These are phyloP conservation scores for Meyerozyma carpophila DNA, from an alignment of 1,139 yeast species.

Conservation along the genomic window DNA sequence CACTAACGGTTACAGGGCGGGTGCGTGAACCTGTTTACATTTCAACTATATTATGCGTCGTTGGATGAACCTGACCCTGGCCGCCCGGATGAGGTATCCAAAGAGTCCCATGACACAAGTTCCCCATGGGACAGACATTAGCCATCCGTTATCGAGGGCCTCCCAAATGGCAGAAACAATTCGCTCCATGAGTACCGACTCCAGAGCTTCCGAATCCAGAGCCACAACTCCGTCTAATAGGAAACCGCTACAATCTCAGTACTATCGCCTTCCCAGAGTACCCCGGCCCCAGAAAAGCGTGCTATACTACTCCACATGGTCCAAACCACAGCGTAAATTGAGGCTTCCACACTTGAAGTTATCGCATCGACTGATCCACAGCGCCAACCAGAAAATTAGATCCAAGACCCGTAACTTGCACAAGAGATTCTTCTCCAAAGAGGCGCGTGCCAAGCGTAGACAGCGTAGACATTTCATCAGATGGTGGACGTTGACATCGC, in stretches of 20 bases:
- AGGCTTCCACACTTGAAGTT: conserved; percentile 22
- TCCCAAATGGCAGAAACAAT: conserved; percentile 30
- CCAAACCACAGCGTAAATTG: conserved; percentile 15
- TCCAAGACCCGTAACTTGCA: conserved; percentile 33
- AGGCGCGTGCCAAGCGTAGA: conserved; percentile 38
- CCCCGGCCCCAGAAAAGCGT: conserved; percentile 62
- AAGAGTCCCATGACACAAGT: conserved; percentile 3
- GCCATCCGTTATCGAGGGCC: conserved; percentile 42
- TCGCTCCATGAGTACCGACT: background rate
- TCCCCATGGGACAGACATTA: conserved; percentile 26
- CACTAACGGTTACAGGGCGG: conserved; percentile 1
- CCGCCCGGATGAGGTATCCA: background rate
- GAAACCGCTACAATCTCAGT: conserved; percentile 21
- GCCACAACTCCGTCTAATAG: conserved; percentile 5
- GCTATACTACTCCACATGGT: conserved; percentile 48
- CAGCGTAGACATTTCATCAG: conserved; percentile 49
- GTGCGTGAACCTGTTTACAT: background rate
- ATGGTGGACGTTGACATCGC: conserved; percentile 68
- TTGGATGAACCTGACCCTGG: conserved; percentile 1
- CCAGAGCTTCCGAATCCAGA: background rate
- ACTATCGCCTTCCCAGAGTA: conserved; percentile 51
- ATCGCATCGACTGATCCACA: conserved; percentile 28
- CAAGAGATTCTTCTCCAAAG: conserved; percentile 39
- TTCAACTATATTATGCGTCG: background rate
- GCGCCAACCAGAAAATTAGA: conserved; percentile 32